Percentiles rank a stretch among this genome's conserved stretches.
Conservation (phyloP, 768 basidiomycete genomes). For the Trametes villosa region DNA sequence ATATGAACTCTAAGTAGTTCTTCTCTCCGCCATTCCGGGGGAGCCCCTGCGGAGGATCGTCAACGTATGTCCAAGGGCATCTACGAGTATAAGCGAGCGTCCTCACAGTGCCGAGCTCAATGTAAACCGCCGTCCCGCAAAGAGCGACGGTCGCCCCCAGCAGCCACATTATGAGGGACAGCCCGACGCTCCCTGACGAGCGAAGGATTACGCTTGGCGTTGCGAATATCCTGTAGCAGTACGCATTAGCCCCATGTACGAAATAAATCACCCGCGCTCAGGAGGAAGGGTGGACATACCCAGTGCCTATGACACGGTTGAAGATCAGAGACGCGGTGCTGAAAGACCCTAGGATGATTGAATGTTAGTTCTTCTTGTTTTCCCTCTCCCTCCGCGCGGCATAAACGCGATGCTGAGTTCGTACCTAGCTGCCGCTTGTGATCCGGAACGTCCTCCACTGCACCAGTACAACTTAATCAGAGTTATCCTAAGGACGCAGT, state of each 20-base stretch:
- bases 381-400: too few species aligned
- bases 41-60: conserved; percentile 50
- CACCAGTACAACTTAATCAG: background rate
- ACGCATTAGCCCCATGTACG: conserved; percentile 6
- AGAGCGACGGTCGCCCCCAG: conserved; percentile 66
- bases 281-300: conserved; percentile 47
- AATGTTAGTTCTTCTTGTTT: too few species aligned
- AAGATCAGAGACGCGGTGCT: conserved; percentile 66
- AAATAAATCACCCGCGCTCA: too few species aligned
- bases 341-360: conserved; percentile 20
- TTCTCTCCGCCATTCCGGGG: conserved; percentile 78
- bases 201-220: conserved; percentile 69
- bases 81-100: background rate
- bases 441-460: conserved; percentile 51
- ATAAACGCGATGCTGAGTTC: background rate
- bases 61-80: background rate
- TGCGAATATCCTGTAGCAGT: conserved; percentile 61
- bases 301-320: conserved; percentile 76
- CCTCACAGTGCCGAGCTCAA: conserved; percentile 74
- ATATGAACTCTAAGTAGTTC: conserved; percentile 77
- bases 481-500: too few species aligned
- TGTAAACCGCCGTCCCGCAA: conserved; percentile 69
- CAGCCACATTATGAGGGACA: conserved; percentile 72
- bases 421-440: conserved; percentile 56
- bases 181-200: conserved; percentile 70